A percentile compares a stretch with the other conserved stretches of the same genome.
These are phyloP conservation scores for Plasmodium vivax DNA, from an alignment of 169 alveolate genomes.

Conservation along the genomic window DNA sequence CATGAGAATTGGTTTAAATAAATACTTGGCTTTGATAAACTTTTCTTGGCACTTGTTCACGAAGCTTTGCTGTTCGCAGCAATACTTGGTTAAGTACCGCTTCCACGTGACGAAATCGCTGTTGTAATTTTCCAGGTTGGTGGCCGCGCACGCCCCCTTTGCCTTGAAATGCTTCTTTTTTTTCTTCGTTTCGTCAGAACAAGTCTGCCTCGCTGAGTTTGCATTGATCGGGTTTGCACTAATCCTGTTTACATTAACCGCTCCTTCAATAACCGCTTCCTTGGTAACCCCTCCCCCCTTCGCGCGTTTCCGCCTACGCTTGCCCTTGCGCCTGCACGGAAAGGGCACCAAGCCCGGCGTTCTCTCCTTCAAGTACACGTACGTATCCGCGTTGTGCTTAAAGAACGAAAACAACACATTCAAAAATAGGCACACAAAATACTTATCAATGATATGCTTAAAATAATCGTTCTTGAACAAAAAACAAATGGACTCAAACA, in stretches of 20 bases:
- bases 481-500: slow-evolving; percentile 43
- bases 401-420: slow-evolving; percentile 42
- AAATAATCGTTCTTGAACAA: slow-evolving; percentile 44
- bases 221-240: neutral
- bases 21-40: slow-evolving; percentile 43
- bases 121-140: neutral
- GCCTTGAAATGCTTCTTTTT: neutral
- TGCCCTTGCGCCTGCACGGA: neutral
- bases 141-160: neutral
- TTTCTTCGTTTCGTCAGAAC: neutral
- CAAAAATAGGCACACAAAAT: slow-evolving; percentile 40
- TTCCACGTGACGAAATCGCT: slow-evolving; percentile 22
- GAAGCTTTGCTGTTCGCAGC: slow-evolving; percentile 44
- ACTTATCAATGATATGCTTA: slow-evolving; percentile 58
- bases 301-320: neutral
- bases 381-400: slow-evolving; percentile 49
- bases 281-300: neutral
- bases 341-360: slow-evolving; percentile 34
- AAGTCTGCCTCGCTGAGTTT: neutral
- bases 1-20: slow-evolving; percentile 38
- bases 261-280: neutral
- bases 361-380: slow-evolving; percentile 4
- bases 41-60: slow-evolving; percentile 34
- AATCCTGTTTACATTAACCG: neutral
- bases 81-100: slow-evolving; percentile 23